phyloP scores from a whole-genome alignment of 805 yeast genomes.

The Zygotorulaspora florentina region DNA sequence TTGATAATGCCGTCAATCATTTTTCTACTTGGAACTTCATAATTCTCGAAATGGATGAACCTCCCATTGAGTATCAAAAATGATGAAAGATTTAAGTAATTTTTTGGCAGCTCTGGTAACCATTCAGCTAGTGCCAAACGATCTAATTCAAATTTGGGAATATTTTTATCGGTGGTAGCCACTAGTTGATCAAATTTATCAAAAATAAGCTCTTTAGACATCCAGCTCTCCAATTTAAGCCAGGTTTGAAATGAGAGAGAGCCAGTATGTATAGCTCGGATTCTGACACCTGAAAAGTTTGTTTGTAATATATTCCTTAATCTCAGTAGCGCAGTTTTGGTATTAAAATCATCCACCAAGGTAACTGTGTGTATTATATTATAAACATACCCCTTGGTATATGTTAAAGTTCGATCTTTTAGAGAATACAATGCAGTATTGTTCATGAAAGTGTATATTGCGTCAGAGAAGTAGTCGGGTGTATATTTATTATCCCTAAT shows the following conservation, averaged over 20 bases:
- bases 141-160: constrained; percentile 12
- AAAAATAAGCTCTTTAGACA: constrained; percentile 28
- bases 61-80: constrained; percentile 55
- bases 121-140: constrained; percentile 15
- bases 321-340: constrained; percentile 40
- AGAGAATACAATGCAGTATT: constrained; percentile 18
- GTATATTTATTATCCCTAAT: constrained; percentile 48
- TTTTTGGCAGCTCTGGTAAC: constrained; percentile 26
- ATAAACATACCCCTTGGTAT: constrained; percentile 15
- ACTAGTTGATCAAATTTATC: constrained; percentile 13
- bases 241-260: constrained; percentile 18
- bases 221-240: constrained; percentile 14
- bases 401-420: constrained; percentile 23
- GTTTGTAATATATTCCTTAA: constrained; percentile 34
- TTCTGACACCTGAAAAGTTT: constrained; percentile 36
- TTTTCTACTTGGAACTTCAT: constrained; percentile 19
- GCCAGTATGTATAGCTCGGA: constrained; percentile 38
- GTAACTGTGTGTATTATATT: constrained; percentile 42
- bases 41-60: constrained; percentile 36
- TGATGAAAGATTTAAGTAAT: constrained; percentile 30
- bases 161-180: not conserved
- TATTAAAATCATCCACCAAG: constrained; percentile 54
- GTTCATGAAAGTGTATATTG: constrained; percentile 32
- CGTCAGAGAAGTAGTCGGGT: constrained; percentile 42
- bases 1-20: constrained; percentile 41